Base-by-base conservation (phyloP, 192 early-diverging fungal species). In the Dimargaris cristalligena region DNA sequence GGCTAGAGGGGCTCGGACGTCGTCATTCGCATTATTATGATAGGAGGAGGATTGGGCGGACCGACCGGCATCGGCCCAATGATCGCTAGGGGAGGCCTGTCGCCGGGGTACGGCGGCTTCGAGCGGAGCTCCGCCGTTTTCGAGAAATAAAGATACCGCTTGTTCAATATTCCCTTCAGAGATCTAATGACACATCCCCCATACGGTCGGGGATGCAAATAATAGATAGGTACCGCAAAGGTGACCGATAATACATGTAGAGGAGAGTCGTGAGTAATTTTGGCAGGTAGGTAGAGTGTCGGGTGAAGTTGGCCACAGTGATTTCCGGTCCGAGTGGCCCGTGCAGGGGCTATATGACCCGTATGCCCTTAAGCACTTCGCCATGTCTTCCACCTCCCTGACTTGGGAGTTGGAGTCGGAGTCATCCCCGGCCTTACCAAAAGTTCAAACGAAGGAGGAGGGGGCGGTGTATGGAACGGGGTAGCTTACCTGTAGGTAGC, bases 1-100 rank as follows among this genome's bases (percentile, higher is more conserved):
- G 0, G 91, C 87, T 63, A 96, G 91, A 0, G 91, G 91, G 6
- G 90, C 85, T 47, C 92, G 75, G 18, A 91, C 80, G 41, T 55
- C 60, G 28, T 72, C 78, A 47, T 66, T 75, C 25, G 71, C 80
- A 18, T 64, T 65, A 60, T 80, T 61, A 25, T 68, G n/a, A 20
- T 14, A 32, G 18, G 45, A 38, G 44, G 51, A 58, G 46, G 55
- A 56, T 23, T 58, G 52, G 26, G 41, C 4, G 22, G 63, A 61
- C 32, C 62, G n/a, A n/a, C n/a, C n/a, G n/a, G n/a, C n/a, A n/a
- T n/a, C n/a, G n/a, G n/a, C n/a, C n/a, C n/a, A n/a, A n/a, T n/a
- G n/a, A n/a, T n/a, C n/a, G n/a, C n/a, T n/a, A n/a, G n/a, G n/a
- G n/a, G n/a, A n/a, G n/a, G n/a, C n/a, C n/a, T n/a, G n/a, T 60